phyloP scores from a whole-genome alignment of 129 eudicot species.

The Deinandra increscens region DNA sequence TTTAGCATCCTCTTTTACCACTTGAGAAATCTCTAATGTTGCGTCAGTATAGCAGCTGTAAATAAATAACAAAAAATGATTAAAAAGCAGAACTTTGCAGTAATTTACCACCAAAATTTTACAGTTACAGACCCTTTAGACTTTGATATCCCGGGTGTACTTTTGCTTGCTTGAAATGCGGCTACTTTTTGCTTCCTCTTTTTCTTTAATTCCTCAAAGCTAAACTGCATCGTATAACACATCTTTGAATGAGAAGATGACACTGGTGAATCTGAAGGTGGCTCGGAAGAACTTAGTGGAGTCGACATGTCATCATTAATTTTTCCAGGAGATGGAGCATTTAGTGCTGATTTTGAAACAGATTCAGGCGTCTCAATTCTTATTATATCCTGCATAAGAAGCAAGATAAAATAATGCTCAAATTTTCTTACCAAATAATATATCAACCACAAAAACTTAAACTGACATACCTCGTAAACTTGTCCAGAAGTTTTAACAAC shows the following conservation, averaged over 20 bases:
- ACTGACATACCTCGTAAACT: slow-evolving; percentile 48
- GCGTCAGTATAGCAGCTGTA: slow-evolving; percentile 74
- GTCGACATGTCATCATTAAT: slow-evolving; percentile 31
- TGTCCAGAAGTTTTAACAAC: slow-evolving; percentile 24
- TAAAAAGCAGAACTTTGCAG: slow-evolving; percentile 6
- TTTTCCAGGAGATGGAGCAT: slow-evolving; percentile 33
- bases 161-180: slow-evolving; percentile 39
- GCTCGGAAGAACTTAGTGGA: slow-evolving; percentile 34
- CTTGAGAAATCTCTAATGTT: slow-evolving; percentile 65
- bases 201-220: slow-evolving; percentile 59
- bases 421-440: background rate
- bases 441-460: background rate
- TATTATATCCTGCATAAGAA: slow-evolving; percentile 40
- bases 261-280: slow-evolving; percentile 41
- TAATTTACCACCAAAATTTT: background rate
- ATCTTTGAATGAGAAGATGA: slow-evolving; percentile 41
- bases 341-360: slow-evolving; percentile 25
- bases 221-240: slow-evolving; percentile 65
- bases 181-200: slow-evolving; percentile 64
- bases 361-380: slow-evolving; percentile 33
- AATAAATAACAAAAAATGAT: slow-evolving; percentile 21
- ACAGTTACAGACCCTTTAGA: slow-evolving; percentile 41
- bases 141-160: slow-evolving; percentile 32
- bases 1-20: slow-evolving; percentile 63
- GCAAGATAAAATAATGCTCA: slow-evolving; percentile 4